Base-by-base conservation (phyloP, 2,329 filamentous ascomycete genomes). In the Aspergillus unguis region DNA sequence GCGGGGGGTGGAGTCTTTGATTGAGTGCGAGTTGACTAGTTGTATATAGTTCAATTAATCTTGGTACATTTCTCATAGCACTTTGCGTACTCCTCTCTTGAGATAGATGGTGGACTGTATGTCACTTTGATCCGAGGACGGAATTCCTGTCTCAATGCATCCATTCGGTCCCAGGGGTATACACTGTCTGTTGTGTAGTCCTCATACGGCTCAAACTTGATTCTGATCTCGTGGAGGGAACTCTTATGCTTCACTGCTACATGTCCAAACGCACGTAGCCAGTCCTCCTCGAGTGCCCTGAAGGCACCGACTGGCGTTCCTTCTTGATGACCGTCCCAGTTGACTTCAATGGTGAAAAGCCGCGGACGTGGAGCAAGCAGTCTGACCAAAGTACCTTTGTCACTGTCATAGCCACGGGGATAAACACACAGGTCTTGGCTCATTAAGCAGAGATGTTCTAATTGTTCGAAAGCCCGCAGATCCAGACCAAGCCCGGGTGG, bases 1-100 rank as follows among this genome's bases (percentile, higher is more conserved):
- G 26, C 53, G 43, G 8, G 61, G 59, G 1, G 58, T 60, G 5
- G 61, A 63, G 53, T 62, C 60, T 41, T 31, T 64, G 42, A 62
- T 64, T 46, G 61, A 63, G 46, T 64, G 62, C 48, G 62, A 61
- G 31, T 26, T 63, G 49, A 47, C 47, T 25, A 17, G 17, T 17
- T 17, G 17, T 17, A 17, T 17, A 17, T 17, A 17, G 17, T 17
- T 17, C 17, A 17, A 17, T 17, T 17, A 17, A 17, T 17, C 17
- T 17, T 17, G 17, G 17, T 17, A 17, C 17, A 17, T 17, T 17
- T 17, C 17, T 17, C 17, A 17, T 17, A 17, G 17, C 17, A 17
- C 17, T 17, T 17, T 17, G 17, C 26, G 27, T 36, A 46, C 33
- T 48, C 45, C 9, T 27, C 44, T 10, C 17, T 33, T 6, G 35